Evolutionary conservation across 2,329 filamentous ascomycete genomes (phyloP), one percentile per base, ranked within the genome.

Genomic region (Arthroderma uncinatum): DNA sequence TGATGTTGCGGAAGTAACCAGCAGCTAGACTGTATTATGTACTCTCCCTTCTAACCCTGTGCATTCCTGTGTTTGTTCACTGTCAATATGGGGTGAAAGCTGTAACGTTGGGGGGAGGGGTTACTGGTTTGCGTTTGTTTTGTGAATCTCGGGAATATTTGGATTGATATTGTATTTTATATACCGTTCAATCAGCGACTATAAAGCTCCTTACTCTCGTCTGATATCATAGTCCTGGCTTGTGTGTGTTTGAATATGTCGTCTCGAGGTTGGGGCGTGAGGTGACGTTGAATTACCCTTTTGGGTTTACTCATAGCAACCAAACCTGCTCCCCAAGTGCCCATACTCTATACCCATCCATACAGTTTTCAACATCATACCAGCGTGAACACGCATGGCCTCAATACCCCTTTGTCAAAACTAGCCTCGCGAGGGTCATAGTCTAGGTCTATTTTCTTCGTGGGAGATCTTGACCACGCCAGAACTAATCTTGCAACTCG

Each of bases 1-100:
- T 81, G 58, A 79, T 83, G 9, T 70, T 87, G 58, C 76, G 79
- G 63, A 77, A 60, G 73, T 82, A 70, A 47, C 59, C 44, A 53
- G n/a, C 30, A 19, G n/a, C 2, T 55, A 10, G 48, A 42, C 21
- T 30, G 28, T 30, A 7, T 30, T 30, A 7, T 30, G 28, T 30
- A 30, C 28, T 30, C 28, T 30, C 4, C 7, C 28, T 30, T 7
- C 28, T 30, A 30, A 7, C 7, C 7, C 28, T 30, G 28, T 7
- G 28, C 7, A 30, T 7, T 30, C 7, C 28, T 30, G 7, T 4
- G 28, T 3, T 7, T 30, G 28, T 7, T 30, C 28, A 30, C 28
- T 30, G 39, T 19, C 21, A 10, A 19, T 9, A 3, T 42, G 39
- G 39, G 10, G 16, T 42, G 2, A 5, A 40, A 10, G 19, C 16